Conservation (phyloP, 116 monocot species). For the Dioscorea cayenensis region DNA sequence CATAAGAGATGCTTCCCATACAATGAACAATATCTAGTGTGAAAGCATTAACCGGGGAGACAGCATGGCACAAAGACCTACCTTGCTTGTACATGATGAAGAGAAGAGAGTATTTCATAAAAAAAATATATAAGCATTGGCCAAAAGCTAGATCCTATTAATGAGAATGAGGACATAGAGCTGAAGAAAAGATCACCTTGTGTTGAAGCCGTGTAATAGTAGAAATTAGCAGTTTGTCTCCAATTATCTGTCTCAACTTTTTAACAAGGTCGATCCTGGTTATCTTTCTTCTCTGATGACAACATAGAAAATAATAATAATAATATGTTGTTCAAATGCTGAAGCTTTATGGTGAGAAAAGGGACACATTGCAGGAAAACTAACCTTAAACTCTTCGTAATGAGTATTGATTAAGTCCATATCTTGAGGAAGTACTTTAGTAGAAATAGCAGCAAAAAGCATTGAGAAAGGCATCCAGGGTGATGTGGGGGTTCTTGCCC, state of each 20-base stretch:
- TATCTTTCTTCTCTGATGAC: constrained; percentile 52
- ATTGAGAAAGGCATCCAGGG: constrained; percentile 98
- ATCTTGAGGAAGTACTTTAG: constrained; percentile 64
- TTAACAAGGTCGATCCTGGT: constrained; percentile 73
- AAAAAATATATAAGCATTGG: not conserved
- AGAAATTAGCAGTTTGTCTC: constrained; percentile 76
- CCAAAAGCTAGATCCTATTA: not conserved
- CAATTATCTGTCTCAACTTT: constrained; percentile 77
- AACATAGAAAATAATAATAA: constrained; percentile 3
- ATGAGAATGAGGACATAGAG: not conserved
- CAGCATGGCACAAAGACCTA: not conserved
- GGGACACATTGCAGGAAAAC: constrained; percentile 7
- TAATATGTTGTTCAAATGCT: not conserved
- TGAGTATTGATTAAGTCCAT: constrained; percentile 68
- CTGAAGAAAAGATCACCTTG: constrained; percentile 39
- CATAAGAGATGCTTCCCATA: not conserved
- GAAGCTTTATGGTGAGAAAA: not conserved
- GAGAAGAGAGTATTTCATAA: not conserved
- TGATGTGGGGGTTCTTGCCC: constrained; percentile 47
- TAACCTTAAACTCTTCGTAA: constrained; percentile 91
- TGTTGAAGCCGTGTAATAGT: constrained; percentile 83
- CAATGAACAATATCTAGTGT: no score
- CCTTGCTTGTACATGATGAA: not conserved
- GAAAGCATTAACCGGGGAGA: no score
- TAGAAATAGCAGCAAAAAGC: constrained; percentile 94